phyloP scores from a whole-genome alignment of 2,329 filamentous ascomycete species.

The Daldinia eschscholtzii region DNA sequence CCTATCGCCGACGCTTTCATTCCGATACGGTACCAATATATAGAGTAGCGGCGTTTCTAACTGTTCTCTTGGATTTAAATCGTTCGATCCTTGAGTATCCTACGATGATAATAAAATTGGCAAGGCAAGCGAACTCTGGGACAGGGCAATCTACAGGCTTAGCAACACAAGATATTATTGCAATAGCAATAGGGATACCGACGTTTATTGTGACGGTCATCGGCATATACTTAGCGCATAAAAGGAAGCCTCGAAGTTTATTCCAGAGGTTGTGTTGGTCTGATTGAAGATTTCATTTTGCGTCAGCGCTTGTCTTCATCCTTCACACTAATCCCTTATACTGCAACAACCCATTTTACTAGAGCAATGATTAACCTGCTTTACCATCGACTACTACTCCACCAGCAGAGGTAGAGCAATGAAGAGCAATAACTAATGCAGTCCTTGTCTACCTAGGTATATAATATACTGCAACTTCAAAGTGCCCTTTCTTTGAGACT shows the following conservation, averaged over 20 bases:
- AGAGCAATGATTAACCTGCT: too few species aligned
- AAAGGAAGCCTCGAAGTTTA: neutral
- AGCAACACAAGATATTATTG: neutral
- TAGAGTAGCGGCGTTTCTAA: neutral
- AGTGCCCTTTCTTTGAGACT: neutral
- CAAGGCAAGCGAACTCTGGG: neutral
- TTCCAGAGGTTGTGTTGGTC: neutral
- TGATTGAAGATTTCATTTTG: neutral
- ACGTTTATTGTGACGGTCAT: neutral
- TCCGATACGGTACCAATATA: too few species aligned
- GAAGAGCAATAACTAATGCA: too few species aligned
- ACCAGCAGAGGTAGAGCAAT: too few species aligned
- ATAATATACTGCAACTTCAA: neutral
- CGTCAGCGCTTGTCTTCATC: too few species aligned
- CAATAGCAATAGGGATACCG: neutral
- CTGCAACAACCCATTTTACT: too few species aligned
- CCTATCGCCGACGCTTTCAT: too few species aligned
- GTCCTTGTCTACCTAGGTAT: too few species aligned
- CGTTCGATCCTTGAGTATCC: too few species aligned
- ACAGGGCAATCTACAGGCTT: neutral
- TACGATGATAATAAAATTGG: neutral
- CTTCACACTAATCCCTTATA: too few species aligned
- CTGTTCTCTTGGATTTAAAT: neutral
- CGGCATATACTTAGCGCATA: neutral
- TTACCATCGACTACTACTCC: too few species aligned